Conservation (phyloP, 495 filamentous ascomycete genomes). For the Staphylotrichum longicolle region DNA sequence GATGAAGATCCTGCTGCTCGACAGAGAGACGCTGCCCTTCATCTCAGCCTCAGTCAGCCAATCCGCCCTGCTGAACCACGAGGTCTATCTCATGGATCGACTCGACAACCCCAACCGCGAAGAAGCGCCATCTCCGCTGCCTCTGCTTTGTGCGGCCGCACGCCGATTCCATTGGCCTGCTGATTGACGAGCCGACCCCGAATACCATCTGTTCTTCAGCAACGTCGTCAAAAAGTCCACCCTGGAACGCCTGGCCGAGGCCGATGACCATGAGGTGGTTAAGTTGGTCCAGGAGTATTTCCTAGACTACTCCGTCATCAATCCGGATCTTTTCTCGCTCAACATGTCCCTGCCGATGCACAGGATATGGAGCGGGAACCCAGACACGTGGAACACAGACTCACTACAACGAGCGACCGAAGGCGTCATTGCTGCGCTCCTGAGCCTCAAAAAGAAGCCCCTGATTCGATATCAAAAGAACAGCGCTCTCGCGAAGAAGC, state of each 20-base stretch:
- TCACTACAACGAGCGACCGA: slow-evolving; percentile 80
- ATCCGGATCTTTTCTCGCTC: slow-evolving; percentile 87
- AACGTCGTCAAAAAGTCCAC: slow-evolving; percentile 97
- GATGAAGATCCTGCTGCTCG: slow-evolving; percentile 97
- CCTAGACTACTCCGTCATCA: slow-evolving; percentile 90
- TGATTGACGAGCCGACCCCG: slow-evolving; percentile 95
- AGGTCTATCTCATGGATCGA: slow-evolving; percentile 96
- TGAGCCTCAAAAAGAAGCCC: slow-evolving; percentile 93
- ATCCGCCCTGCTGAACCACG: slow-evolving; percentile 91
- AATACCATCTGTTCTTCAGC: slow-evolving; percentile 96
- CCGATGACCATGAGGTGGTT: slow-evolving; percentile 97
- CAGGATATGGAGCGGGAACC: slow-evolving; percentile 72
- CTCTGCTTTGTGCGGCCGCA: slow-evolving; percentile 91
- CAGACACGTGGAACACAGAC: slow-evolving; percentile 89
- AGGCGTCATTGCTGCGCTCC: slow-evolving; percentile 74
- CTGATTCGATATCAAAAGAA: slow-evolving; percentile 92
- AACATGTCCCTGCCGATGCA: slow-evolving; percentile 71
- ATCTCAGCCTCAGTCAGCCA: slow-evolving; percentile 94
- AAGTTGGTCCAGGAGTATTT: slow-evolving; percentile 91
- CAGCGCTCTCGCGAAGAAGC: slow-evolving; percentile 84
- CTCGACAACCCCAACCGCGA: slow-evolving; percentile 86
- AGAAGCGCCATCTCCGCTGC: slow-evolving; percentile 96
- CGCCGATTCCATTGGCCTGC: slow-evolving; percentile 81
- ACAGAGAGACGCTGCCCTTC: slow-evolving; percentile 91
- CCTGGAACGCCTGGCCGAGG: slow-evolving; percentile 89